Base-by-base conservation (phyloP, 2,329 filamentous ascomycete genomes). In the Pleurostoma richardsiae region DNA sequence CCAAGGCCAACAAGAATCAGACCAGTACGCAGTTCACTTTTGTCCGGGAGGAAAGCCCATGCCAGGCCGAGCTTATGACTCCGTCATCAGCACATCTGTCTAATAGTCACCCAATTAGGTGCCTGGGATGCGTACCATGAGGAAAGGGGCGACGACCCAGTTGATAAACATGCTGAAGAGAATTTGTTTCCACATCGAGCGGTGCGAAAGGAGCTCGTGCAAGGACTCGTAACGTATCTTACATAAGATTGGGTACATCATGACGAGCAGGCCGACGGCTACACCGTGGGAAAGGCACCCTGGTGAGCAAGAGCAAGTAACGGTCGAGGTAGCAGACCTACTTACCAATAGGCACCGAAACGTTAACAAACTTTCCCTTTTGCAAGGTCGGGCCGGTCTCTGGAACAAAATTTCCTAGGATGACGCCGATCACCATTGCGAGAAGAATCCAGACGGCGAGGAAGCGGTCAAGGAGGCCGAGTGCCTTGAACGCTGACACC, bases 201-300 rank as follows among this genome's bases (percentile, higher is more conserved):
- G 72, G 3, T 81, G 72, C 3, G 68, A 63, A 49, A 94, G 77
- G 4, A 89, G 70, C 3, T 77, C 68, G 61, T 90, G 87, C 7
- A 95, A 67, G 0, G 80, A 79, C 62, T 95, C 89, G 64, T 82
- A 94, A 39, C 81, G 81, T 5, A 95, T 86, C 63, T 94, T 94
- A 75, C 88, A 95, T 1, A 95, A 71, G 49, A 95, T 95, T 0
- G 90, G 90, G 59, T 94, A 95, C 88, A 95, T 95, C 89, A 95
- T 95, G 39, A 95, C 83, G 2, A 95, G 74, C 1, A 95, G 69
- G 0, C 90, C 89, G 42, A 95, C 70, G 1, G 89, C 19, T 19
- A 19, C 19, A 19, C 19, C 19, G 19, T 19, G 19, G 19, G 19
- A 19, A 19, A 28, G 26, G 29, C 19, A 10, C 11, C n/a, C 30